phyloP scores from a whole-genome alignment of 2,329 filamentous ascomycete species.

The Paraphaeosphaeria sporulosa region DNA sequence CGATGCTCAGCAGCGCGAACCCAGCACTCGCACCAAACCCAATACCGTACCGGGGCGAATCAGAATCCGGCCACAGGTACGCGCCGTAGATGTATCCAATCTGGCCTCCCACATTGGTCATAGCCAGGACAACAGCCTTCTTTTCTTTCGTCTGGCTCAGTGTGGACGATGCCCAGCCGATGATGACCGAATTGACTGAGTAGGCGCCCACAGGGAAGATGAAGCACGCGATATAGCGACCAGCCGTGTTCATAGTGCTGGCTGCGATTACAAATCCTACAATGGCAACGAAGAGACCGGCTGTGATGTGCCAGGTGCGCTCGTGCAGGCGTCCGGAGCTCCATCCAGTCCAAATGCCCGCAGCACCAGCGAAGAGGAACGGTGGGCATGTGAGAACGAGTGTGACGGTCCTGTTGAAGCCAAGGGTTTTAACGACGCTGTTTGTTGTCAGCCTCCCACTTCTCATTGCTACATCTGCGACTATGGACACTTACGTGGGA shows the following conservation, averaged over 20 bases:
- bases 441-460: neutral
- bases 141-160: constrained; percentile 50
- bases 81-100: neutral
- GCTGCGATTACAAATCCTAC: constrained; percentile 43
- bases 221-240: constrained; percentile 24
- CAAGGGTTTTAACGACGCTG: constrained; percentile 40
- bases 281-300: constrained; percentile 46
- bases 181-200: constrained; percentile 29
- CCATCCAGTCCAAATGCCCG: constrained; percentile 58
- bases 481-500: constrained; percentile 23
- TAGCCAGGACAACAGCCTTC: constrained; percentile 32
- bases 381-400: constrained; percentile 56
- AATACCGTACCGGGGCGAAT: neutral
- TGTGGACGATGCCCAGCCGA: constrained; percentile 50
- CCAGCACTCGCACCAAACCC: neutral
- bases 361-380: constrained; percentile 56
- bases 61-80: neutral
- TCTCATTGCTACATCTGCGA: neutral
- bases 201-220: constrained; percentile 23
- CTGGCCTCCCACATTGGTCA: neutral
- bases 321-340: constrained; percentile 60
- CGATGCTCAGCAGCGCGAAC: neutral
- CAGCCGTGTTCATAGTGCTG: constrained; percentile 41
- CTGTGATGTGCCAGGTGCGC: constrained; percentile 59
- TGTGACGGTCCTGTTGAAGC: constrained; percentile 46